Evolutionary conservation across 805 yeast species (phyloP).

Genomic region (Suhomyces emberorum): DNA sequence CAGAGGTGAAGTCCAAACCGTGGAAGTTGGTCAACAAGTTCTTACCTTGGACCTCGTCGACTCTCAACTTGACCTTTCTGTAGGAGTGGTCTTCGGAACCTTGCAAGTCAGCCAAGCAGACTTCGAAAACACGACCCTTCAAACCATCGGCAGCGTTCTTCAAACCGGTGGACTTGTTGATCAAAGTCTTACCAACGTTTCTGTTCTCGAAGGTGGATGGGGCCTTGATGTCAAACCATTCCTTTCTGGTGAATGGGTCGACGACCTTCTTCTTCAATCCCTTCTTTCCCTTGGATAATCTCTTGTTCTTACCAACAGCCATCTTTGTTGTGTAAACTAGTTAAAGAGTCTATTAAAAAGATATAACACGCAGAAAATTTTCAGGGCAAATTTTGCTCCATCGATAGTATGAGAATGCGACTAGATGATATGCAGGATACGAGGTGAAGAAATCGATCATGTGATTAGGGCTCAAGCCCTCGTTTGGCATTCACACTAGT

Average conservation of each 20-base stretch:
- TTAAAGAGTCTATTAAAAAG: too few species aligned
- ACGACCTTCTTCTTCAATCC: conserved; percentile 99
- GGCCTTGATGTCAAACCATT: conserved; percentile 98
- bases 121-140: conserved; percentile 96
- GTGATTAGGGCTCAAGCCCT: too few species aligned
- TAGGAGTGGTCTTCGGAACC: conserved; percentile 98
- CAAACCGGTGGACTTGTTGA: conserved; percentile 98
- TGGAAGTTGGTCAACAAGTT: conserved; percentile 99
- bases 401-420: too few species aligned
- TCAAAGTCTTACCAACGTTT: conserved; percentile 97
- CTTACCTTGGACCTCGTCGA: conserved; percentile 98
- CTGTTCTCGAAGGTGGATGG: conserved; percentile 98
- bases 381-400: too few species aligned
- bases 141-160: conserved; percentile 97
- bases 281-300: conserved; percentile 87
- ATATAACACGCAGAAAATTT: too few species aligned
- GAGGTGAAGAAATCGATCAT: too few species aligned
- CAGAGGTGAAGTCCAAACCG: conserved; percentile 97
- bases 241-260: conserved; percentile 99
- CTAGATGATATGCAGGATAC: too few species aligned
- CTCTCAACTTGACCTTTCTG: conserved; percentile 97
- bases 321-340: conserved; percentile 8
- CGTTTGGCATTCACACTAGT: too few species aligned
- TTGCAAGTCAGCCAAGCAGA: conserved; percentile 96
- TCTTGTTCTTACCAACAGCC: conserved; percentile 72